Conservation (phyloP, 2,329 filamentous ascomycete genomes). For the Pyricularia sp. region DNA sequence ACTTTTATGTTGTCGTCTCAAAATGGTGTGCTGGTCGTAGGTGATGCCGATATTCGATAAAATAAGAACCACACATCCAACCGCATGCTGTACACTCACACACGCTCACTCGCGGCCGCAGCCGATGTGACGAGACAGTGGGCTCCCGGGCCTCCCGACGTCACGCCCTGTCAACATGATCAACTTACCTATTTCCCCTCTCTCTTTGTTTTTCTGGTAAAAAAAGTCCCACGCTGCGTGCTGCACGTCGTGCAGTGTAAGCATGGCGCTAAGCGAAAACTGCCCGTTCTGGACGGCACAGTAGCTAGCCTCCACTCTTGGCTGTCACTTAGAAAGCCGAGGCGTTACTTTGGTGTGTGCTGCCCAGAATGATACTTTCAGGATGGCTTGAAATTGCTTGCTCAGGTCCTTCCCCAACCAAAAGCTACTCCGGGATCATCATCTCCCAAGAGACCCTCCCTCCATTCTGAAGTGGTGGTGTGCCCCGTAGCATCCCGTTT, state of each 20-base stretch:
- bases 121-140: background rate
- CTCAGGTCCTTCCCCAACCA: background rate
- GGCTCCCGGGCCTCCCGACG: background rate
- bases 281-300: background rate
- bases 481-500: background rate
- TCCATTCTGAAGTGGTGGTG: background rate
- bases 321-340: background rate
- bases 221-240: background rate
- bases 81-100: background rate
- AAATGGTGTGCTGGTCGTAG: background rate
- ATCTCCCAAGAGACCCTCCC: background rate
- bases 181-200: background rate
- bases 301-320: background rate
- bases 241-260: background rate
- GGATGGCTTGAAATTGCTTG: background rate
- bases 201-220: background rate
- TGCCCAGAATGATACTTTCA: background rate
- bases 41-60: background rate
- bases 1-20: background rate
- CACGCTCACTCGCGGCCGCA: background rate
- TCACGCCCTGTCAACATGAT: background rate
- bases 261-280: background rate
- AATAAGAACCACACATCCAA: background rate
- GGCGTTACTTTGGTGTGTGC: background rate
- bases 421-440: background rate